phyloP scores from a whole-genome alignment of 2,329 filamentous ascomycete species.

The Aspergillus novoparasiticus region DNA sequence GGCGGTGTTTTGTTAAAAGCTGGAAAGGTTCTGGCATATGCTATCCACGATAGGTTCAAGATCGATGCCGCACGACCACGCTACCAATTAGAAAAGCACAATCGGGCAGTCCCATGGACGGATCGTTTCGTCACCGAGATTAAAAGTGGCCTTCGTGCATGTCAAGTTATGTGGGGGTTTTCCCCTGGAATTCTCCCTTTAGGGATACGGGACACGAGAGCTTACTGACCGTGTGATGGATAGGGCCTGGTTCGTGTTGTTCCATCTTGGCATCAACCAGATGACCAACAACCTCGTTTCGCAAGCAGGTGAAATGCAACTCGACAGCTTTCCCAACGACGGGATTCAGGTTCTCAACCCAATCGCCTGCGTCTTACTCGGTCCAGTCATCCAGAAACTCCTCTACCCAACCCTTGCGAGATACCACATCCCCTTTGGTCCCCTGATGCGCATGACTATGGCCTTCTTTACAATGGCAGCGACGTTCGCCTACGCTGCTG shows the following conservation, averaged over 20 bases:
- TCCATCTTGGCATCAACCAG: constrained; percentile 5
- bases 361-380: constrained; percentile 6
- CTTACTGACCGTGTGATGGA: constrained; percentile 1
- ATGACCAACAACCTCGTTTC: constrained; percentile 8
- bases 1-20: constrained; percentile 1
- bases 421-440: background rate
- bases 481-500: constrained; percentile 2
- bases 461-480: constrained; percentile 1
- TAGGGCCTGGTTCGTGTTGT: constrained; percentile 4
- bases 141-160: background rate
- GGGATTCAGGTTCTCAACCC: constrained; percentile 6
- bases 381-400: constrained; percentile 4
- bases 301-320: constrained; percentile 5
- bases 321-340: background rate
- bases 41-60: background rate
- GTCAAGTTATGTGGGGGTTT: constrained; percentile 3
- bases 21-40: constrained; percentile 4
- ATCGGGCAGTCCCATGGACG: constrained; percentile 1
- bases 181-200: background rate
- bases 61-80: constrained; percentile 2
- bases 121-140: constrained; percentile 5
- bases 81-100: constrained; percentile 2
- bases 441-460: constrained; percentile 1
- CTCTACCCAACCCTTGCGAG: constrained; percentile 3
- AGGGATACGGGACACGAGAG: background rate